A percentile compares a stretch with the other conserved stretches of the same genome.
Evolutionary conservation across 2,329 filamentous ascomycete species (phyloP).

Genomic region (Ascochyta pisi): DNA sequence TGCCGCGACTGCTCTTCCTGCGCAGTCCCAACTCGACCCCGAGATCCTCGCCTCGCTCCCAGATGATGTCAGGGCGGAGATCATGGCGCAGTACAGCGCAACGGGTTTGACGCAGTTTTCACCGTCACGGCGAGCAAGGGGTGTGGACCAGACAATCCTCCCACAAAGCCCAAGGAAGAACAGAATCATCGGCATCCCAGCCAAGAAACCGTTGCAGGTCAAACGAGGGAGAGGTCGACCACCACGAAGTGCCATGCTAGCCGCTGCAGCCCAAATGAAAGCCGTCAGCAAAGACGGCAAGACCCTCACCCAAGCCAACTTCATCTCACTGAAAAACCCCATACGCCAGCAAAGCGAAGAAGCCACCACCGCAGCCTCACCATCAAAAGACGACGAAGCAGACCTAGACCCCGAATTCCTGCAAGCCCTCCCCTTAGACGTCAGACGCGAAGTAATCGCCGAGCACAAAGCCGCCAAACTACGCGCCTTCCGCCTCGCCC

Average conservation of each 20-base stretch:
- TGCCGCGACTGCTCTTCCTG: slow-evolving; percentile 56
- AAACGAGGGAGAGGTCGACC: slow-evolving; percentile 69
- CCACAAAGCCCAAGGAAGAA: slow-evolving; percentile 60
- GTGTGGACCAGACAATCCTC: slow-evolving; percentile 41
- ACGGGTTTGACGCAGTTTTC: slow-evolving; percentile 29
- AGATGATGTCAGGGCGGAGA: slow-evolving; percentile 82
- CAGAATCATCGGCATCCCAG: slow-evolving; percentile 56
- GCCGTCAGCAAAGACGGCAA: slow-evolving; percentile 35
- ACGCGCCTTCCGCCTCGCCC: slow-evolving; percentile 34
- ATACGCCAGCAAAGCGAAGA: slow-evolving; percentile 22
- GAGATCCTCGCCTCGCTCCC: slow-evolving; percentile 85
- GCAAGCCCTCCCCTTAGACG: slow-evolving; percentile 78
- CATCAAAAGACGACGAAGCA: slow-evolving; percentile 8
- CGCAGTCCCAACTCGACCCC: slow-evolving; percentile 80
- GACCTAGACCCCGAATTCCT: slow-evolving; percentile 69
- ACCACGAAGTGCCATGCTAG: slow-evolving; percentile 46
- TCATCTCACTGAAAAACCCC: slow-evolving; percentile 57
- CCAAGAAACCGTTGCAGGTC: slow-evolving; percentile 65
- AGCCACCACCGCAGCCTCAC: slow-evolving; percentile 37
- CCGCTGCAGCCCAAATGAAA: slow-evolving; percentile 60
- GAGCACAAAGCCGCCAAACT: slow-evolving; percentile 63
- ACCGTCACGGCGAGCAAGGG: slow-evolving; percentile 46
- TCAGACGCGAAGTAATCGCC: slow-evolving; percentile 70
- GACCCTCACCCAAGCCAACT: slow-evolving; percentile 74
- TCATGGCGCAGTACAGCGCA: slow-evolving; percentile 72